Evolutionary conservation across 495 filamentous ascomycete species (phyloP).

Genomic region (Aspergillus affinis): DNA sequence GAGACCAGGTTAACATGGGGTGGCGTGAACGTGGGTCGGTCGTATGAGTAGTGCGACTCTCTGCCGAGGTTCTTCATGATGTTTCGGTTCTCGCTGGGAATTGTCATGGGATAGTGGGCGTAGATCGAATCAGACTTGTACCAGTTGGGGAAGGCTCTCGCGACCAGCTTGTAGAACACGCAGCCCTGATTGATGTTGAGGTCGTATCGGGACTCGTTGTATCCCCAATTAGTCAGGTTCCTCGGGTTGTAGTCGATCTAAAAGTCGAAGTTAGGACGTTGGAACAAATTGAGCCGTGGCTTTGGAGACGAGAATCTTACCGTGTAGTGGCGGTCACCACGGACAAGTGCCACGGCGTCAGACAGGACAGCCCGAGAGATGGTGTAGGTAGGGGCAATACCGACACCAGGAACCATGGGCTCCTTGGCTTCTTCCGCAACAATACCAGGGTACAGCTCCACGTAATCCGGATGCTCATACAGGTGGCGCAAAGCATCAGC

Average conservation of each 20-base stretch:
- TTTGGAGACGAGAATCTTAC: slow-evolving; percentile 23
- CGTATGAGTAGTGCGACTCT: slow-evolving; percentile 70
- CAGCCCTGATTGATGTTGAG: slow-evolving; percentile 75
- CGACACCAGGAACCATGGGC: slow-evolving; percentile 54
- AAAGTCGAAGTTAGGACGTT: slow-evolving; percentile 6
- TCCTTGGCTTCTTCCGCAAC: slow-evolving; percentile 54
- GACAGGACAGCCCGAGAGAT: slow-evolving; percentile 54
- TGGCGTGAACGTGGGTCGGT: slow-evolving; percentile 55
- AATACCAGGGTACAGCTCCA: slow-evolving; percentile 65
- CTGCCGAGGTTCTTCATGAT: slow-evolving; percentile 73
- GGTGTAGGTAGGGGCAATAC: slow-evolving; percentile 59
- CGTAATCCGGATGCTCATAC: slow-evolving; percentile 60
- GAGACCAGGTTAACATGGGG: slow-evolving; percentile 56
- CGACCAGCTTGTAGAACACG: slow-evolving; percentile 81
- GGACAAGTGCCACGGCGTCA: slow-evolving; percentile 55
- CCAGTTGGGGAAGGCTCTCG: slow-evolving; percentile 75
- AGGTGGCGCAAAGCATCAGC: slow-evolving; percentile 52
- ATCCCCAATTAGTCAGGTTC: slow-evolving; percentile 79
- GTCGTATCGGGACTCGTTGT: slow-evolving; percentile 71
- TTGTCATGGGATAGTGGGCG: slow-evolving; percentile 85
- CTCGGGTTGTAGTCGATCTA: slow-evolving; percentile 67
- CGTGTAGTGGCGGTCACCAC: slow-evolving; percentile 54
- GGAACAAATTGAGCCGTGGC: not conserved
- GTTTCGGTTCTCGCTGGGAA: slow-evolving; percentile 68
- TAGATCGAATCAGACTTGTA: slow-evolving; percentile 81